Evolutionary conservation across 768 basidiomycete genomes (phyloP).

Genomic region (Trametes elegans): DNA sequence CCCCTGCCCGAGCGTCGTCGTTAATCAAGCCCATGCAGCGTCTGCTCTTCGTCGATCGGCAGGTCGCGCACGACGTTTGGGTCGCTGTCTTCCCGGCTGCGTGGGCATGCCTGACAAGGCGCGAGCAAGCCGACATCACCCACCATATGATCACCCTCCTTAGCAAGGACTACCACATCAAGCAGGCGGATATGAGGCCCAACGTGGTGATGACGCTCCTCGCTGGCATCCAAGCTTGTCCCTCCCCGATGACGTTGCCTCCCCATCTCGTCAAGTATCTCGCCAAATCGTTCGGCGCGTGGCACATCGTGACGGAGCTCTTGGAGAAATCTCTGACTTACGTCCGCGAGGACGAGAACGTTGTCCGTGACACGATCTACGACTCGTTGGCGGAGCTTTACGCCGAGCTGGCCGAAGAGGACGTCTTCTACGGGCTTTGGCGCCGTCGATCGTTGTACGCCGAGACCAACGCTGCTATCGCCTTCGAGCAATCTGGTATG

Average conservation of each 20-base stretch:
- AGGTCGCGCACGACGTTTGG: constrained; percentile 82
- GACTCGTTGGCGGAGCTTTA: constrained; percentile 95
- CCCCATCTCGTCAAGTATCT: constrained; percentile 96
- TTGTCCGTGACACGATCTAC: constrained; percentile 76
- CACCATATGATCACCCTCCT: constrained; percentile 87
- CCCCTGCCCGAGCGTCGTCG: constrained; percentile 44
- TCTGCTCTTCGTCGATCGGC: constrained; percentile 76
- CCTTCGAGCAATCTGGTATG: constrained; percentile 95
- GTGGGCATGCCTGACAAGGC: constrained; percentile 82
- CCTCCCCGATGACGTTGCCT: constrained; percentile 83
- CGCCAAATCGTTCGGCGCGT: constrained; percentile 94
- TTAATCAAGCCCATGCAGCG: constrained; percentile 79
- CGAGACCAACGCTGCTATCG: constrained; percentile 85
- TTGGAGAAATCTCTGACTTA: constrained; percentile 78
- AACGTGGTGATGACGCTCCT: constrained; percentile 93
- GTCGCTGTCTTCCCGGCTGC: constrained; percentile 79
- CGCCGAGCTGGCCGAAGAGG: constrained; percentile 93
- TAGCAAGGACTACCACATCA: constrained; percentile 90
- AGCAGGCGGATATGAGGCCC: constrained; percentile 84
- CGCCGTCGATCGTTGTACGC: constrained; percentile 82
- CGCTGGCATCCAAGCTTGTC: constrained; percentile 79
- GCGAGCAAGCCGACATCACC: constrained; percentile 87
- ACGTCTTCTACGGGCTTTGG: constrained; percentile 97
- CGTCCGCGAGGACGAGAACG: constrained; percentile 76
- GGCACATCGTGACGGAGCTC: constrained; percentile 88